Evolutionary conservation across 495 filamentous ascomycete species (phyloP).

Genomic region (Massariosphaeria phaeospora): DNA sequence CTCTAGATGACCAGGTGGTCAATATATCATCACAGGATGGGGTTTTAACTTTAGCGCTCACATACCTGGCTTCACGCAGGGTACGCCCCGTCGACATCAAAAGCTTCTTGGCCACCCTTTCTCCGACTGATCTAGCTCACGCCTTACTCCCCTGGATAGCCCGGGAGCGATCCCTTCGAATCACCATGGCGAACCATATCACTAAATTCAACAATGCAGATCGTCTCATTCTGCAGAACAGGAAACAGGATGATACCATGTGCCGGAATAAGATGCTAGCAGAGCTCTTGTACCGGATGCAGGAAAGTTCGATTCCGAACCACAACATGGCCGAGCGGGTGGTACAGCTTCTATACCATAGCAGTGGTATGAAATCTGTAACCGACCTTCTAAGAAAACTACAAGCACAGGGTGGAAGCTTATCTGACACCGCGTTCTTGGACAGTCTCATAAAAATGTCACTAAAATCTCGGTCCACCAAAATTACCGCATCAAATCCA

Average conservation of each 20-base stretch:
- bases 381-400: conserved; percentile 1
- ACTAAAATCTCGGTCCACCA: background rate
- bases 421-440: background rate
- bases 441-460: background rate
- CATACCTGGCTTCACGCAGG: background rate
- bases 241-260: no score
- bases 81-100: background rate
- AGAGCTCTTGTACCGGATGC: background rate
- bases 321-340: background rate
- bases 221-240: no score
- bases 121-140: no score
- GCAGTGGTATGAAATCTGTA: background rate
- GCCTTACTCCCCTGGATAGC: no score
- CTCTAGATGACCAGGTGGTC: background rate
- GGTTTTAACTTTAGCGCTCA: background rate
- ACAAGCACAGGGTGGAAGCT: background rate
- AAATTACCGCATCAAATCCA: background rate
- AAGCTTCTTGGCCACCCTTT: background rate
- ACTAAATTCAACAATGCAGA: no score
- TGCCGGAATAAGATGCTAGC: conserved; percentile 2
- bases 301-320: background rate
- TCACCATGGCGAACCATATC: no score
- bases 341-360: background rate
- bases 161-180: no score
- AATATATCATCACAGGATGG: background rate